Conservation (phyloP, 768 basidiomycete species). For the Kwoniella dendrophila region DNA sequence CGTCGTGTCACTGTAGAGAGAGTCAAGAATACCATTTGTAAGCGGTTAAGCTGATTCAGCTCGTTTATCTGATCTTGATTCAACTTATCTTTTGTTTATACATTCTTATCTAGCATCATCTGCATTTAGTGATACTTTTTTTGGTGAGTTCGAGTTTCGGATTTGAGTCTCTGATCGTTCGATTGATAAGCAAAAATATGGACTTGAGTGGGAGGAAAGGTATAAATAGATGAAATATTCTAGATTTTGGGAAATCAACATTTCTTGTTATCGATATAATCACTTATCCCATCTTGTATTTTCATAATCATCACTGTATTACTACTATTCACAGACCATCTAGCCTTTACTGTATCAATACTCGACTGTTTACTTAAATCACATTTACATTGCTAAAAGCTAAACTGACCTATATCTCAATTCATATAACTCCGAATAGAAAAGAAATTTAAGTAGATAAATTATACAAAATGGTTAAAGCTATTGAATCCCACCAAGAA, state of each 20-base stretch:
- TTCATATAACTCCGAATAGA: too few species aligned
- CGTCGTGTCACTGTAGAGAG: constrained; percentile 4
- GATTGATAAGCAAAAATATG: neutral
- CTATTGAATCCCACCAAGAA: constrained; percentile 39
- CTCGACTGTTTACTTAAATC: too few species aligned
- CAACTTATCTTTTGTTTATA: neutral
- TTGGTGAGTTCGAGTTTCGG: constrained; percentile 15
- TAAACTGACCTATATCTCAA: too few species aligned
- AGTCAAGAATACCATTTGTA: too few species aligned
- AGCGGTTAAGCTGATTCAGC: constrained; percentile 6
- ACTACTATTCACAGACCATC: too few species aligned
- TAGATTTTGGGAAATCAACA: neutral
- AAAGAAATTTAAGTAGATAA: too few species aligned
- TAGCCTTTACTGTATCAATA: too few species aligned
- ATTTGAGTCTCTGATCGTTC: neutral
- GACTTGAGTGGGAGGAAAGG: constrained; percentile 9
- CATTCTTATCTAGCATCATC: neutral
- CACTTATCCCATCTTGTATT: neutral
- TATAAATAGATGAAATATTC: constrained; percentile 2
- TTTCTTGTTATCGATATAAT: neutral
- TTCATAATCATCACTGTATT: neutral
- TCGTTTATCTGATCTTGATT: neutral
- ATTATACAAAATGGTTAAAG: constrained; percentile 49
- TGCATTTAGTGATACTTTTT: neutral
- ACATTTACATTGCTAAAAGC: too few species aligned